phyloP scores from a whole-genome alignment of 352 stramenopile species.

The Phytophthora cryptogea region DNA sequence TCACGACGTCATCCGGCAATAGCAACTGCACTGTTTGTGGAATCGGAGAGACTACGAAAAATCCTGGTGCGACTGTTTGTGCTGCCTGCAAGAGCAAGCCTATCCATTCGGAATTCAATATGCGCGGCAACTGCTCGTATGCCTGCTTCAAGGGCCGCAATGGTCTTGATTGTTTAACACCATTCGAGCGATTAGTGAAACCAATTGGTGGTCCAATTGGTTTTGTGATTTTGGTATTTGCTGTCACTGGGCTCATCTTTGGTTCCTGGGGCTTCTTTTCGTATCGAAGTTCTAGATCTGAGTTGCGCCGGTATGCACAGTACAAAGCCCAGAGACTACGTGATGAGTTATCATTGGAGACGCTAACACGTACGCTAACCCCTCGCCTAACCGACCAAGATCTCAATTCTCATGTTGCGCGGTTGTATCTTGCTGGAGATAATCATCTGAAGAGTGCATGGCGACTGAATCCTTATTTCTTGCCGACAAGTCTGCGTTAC shows the following conservation, averaged over 20 bases:
- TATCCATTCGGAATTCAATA: slow-evolving; percentile 73
- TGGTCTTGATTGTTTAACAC: slow-evolving; percentile 79
- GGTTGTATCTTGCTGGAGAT: slow-evolving; percentile 74
- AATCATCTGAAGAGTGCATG: slow-evolving; percentile 75
- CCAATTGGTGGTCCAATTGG: slow-evolving; percentile 77
- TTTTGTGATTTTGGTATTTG: slow-evolving; percentile 75
- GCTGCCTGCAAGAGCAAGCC: slow-evolving; percentile 62
- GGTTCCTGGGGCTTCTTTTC: slow-evolving; percentile 73
- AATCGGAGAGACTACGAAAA: slow-evolving; percentile 71
- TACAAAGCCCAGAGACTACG: slow-evolving; percentile 79
- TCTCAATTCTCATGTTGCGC: slow-evolving; percentile 65
- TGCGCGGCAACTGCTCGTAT: slow-evolving; percentile 81
- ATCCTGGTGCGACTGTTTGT: slow-evolving; percentile 56
- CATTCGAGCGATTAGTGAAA: slow-evolving; percentile 82
- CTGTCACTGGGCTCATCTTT: slow-evolving; percentile 55
- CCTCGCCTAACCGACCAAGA: slow-evolving; percentile 81
- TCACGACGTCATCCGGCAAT: slow-evolving; percentile 51
- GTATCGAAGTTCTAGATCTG: slow-evolving; percentile 50
- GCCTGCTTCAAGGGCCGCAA: slow-evolving; percentile 80
- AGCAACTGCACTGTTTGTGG: slow-evolving; percentile 74
- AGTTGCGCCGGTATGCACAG: slow-evolving; percentile 62
- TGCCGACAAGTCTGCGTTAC: slow-evolving; percentile 58
- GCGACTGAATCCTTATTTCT: slow-evolving; percentile 63
- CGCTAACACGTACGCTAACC: slow-evolving; percentile 71
- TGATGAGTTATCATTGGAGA: slow-evolving; percentile 73